Evolutionary conservation across 805 yeast species (phyloP).

Genomic region (Maudiozyma saulgeensis): DNA sequence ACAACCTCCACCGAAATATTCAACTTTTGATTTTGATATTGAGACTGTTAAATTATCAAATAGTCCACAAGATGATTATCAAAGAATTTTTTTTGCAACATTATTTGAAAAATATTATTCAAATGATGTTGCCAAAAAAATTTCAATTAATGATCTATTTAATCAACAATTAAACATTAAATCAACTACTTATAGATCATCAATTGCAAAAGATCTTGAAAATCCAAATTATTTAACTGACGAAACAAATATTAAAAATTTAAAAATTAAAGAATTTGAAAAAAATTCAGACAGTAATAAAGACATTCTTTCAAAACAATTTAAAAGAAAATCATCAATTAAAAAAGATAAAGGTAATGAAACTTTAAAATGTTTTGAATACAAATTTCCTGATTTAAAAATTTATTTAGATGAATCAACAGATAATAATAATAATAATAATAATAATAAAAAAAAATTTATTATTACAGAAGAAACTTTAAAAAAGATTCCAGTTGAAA

Average conservation of each 20-base stretch:
- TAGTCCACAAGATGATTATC: constrained; percentile 27
- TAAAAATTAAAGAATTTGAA: neutral
- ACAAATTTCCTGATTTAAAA: constrained; percentile 18
- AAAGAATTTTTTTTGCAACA: constrained; percentile 21
- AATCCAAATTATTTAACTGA: constrained; percentile 5
- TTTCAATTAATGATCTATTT: neutral
- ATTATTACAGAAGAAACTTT: neutral
- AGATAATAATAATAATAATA: neutral
- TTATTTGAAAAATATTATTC: constrained; percentile 5
- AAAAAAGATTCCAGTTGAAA: neutral
- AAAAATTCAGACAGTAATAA: too few relatives aligned
- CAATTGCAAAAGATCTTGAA: constrained; percentile 12
- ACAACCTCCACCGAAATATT: constrained; percentile 4
- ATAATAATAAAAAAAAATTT: neutral
- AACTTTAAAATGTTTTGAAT: constrained; percentile 22
- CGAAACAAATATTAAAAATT: neutral
- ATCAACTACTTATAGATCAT: constrained; percentile 17
- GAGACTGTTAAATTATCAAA: constrained; percentile 11
- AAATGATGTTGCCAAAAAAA: neutral
- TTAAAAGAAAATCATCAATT: neutral
- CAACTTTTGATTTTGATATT: constrained; percentile 12
- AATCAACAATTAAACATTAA: constrained; percentile 5
- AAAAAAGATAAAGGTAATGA: constrained; percentile 4
- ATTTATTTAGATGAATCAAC: constrained; percentile 2
- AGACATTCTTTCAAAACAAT: too few relatives aligned